A percentile compares a stretch with the other conserved stretches of the same genome.
These are phyloP conservation scores for Cyamopsis tetragonoloba DNA, from an alignment of 306 rosid species.

Conservation along the genomic window DNA sequence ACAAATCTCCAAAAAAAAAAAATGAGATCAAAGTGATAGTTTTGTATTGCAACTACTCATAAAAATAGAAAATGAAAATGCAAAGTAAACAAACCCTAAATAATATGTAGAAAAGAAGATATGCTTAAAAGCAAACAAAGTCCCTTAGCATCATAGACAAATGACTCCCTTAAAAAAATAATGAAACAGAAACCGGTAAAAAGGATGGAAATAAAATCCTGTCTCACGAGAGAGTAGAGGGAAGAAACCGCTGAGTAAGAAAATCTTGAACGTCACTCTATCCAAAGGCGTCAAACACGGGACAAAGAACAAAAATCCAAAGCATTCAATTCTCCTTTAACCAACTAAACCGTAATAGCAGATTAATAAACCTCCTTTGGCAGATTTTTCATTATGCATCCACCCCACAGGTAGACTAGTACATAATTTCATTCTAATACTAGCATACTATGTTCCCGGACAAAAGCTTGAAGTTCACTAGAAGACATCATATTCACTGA, in stretches of 20 bases:
- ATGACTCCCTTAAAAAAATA: neutral
- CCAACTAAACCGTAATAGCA: neutral
- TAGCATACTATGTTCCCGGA: slow-evolving; percentile 13
- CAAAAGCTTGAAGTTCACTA: neutral
- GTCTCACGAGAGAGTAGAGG: neutral
- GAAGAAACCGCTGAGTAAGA: neutral
- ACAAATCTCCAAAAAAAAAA: too few relatives aligned
- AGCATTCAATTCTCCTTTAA: neutral
- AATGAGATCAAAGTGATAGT: too few relatives aligned
- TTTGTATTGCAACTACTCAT: too few relatives aligned
- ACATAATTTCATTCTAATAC: neutral
- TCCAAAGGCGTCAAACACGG: neutral
- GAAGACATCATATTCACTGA: neutral
- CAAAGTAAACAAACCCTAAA: too few relatives aligned
- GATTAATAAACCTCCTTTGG: neutral
- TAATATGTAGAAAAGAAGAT: neutral
- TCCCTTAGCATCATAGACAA: neutral
- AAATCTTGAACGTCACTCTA: neutral
- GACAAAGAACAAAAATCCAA: neutral
- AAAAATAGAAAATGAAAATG: too few relatives aligned
- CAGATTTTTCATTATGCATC: neutral
- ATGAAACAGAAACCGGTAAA: slow-evolving; percentile 1
- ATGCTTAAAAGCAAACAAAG: neutral
- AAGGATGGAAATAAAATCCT: slow-evolving; percentile 1
- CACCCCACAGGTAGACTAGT: slow-evolving; percentile 8